Conservation (phyloP, 2,329 filamentous ascomycete genomes). For the Dactylellina drechsleri region DNA sequence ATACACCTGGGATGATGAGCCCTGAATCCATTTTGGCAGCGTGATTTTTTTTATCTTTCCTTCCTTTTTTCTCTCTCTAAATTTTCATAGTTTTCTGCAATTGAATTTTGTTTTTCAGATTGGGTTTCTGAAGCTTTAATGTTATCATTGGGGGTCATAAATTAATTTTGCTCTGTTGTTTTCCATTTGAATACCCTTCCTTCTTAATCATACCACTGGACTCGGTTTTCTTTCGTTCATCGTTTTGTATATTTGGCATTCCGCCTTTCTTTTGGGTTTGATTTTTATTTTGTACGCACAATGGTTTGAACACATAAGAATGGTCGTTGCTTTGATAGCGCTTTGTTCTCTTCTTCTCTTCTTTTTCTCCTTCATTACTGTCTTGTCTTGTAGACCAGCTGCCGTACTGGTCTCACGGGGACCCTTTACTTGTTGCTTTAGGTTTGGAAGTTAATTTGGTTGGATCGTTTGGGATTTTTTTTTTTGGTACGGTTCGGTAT, state of each 20-base stretch:
- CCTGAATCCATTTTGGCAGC: constrained; percentile 74
- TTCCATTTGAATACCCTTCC: constrained; percentile 4
- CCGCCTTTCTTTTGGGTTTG: no score
- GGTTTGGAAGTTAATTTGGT: no score
- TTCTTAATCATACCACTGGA: not conserved
- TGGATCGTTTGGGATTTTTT: no score
- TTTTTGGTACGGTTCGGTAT: no score
- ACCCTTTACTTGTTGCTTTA: no score
- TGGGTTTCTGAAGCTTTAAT: constrained; percentile 2
- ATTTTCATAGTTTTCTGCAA: constrained; percentile 60
- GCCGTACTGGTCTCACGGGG: no score
- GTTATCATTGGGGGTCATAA: constrained; percentile 9
- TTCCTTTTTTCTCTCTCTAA: constrained; percentile 42
- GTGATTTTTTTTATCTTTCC: constrained; percentile 33
- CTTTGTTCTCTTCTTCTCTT: no score
- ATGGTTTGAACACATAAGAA: no score
- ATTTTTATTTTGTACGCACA: no score
- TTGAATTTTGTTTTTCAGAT: constrained; percentile 56
- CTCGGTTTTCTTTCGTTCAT: constrained; percentile 1
- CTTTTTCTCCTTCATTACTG: no score
- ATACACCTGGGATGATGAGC: constrained; percentile 78
- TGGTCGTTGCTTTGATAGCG: no score
- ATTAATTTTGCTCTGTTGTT: constrained; percentile 2
- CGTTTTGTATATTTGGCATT: not conserved
- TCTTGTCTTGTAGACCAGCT: no score